phyloP scores from a whole-genome alignment of 1,284 basidiomycete genomes.

The Ganoderma resinaceum region DNA sequence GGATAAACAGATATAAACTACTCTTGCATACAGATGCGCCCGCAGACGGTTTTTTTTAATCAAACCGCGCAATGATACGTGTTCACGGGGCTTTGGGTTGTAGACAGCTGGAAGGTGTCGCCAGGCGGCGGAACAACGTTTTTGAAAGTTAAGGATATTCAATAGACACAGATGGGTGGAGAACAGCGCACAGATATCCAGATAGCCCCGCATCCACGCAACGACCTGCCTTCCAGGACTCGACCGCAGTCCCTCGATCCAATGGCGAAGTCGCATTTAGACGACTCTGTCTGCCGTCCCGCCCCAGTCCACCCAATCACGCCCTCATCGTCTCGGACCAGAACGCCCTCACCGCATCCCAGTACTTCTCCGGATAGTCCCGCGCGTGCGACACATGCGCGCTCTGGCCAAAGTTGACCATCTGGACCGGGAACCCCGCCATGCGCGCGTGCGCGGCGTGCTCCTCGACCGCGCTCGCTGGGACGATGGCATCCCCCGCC shows the following conservation, averaged over 20 bases:
- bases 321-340: constrained; percentile 43
- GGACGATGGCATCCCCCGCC: constrained; percentile 52
- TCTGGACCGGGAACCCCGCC: constrained; percentile 46
- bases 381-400: constrained; percentile 64
- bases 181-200: not conserved
- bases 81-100: not conserved
- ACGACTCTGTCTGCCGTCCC: not conserved
- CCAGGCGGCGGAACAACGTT: not conserved
- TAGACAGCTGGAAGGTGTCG: not conserved
- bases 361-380: constrained; percentile 55
- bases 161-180: not conserved
- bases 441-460: constrained; percentile 48
- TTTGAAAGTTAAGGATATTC: not conserved
- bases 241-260: not conserved
- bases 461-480: constrained; percentile 47
- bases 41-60: not conserved
- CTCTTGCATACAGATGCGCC: not conserved
- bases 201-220: not conserved
- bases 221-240: not conserved
- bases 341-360: constrained; percentile 47
- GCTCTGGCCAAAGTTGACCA: constrained; percentile 53
- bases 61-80: not conserved
- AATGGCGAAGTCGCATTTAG: not conserved
- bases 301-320: not conserved
- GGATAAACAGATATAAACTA: not conserved